phyloP scores from a whole-genome alignment of 208 protist species.

The Trypanosoma cruzi region DNA sequence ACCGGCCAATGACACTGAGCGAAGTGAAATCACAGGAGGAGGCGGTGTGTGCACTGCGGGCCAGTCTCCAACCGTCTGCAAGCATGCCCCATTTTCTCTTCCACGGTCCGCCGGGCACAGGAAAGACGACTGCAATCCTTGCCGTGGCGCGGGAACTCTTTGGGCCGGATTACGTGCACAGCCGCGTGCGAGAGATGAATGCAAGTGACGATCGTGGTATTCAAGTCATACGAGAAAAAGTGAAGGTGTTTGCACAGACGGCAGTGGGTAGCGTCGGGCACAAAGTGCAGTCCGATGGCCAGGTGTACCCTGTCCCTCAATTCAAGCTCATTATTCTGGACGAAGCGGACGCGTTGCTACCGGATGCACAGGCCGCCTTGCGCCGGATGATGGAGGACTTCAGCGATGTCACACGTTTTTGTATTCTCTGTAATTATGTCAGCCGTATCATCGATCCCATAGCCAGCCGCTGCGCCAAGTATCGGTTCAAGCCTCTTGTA shows the following conservation, averaged over 20 bases:
- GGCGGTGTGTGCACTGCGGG: slow-evolving; percentile 91
- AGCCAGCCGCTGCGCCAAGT: slow-evolving; percentile 99
- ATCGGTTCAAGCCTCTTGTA: slow-evolving; percentile 97
- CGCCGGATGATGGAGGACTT: slow-evolving; percentile 99
- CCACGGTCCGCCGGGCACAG: slow-evolving; percentile 98
- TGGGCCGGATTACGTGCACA: slow-evolving; percentile 90
- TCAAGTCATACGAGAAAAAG: slow-evolving; percentile 97
- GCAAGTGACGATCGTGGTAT: slow-evolving; percentile 99
- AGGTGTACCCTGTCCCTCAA: slow-evolving; percentile 86
- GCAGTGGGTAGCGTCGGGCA: slow-evolving; percentile 67
- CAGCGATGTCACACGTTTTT: slow-evolving; percentile 98
- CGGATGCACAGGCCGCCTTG: slow-evolving; percentile 98
- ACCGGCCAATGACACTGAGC: slow-evolving; percentile 92
- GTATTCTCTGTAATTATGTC: slow-evolving; percentile 99
- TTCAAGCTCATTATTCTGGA: slow-evolving; percentile 99
- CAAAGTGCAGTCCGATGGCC: slow-evolving; percentile 81
- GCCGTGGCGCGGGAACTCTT: slow-evolving; percentile 98
- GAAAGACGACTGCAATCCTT: slow-evolving; percentile 99
- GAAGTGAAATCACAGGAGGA: slow-evolving; percentile 97
- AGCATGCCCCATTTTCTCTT: slow-evolving; percentile 99
- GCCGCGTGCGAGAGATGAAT: slow-evolving; percentile 99
- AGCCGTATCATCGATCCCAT: slow-evolving; percentile 99
- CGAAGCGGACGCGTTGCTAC: slow-evolving; percentile 99
- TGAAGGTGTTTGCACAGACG: slow-evolving; percentile 98
- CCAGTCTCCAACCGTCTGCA: slow-evolving; percentile 76